Conservation (phyloP, 2,329 filamentous ascomycete genomes). For the Aspergillus fischeri region DNA sequence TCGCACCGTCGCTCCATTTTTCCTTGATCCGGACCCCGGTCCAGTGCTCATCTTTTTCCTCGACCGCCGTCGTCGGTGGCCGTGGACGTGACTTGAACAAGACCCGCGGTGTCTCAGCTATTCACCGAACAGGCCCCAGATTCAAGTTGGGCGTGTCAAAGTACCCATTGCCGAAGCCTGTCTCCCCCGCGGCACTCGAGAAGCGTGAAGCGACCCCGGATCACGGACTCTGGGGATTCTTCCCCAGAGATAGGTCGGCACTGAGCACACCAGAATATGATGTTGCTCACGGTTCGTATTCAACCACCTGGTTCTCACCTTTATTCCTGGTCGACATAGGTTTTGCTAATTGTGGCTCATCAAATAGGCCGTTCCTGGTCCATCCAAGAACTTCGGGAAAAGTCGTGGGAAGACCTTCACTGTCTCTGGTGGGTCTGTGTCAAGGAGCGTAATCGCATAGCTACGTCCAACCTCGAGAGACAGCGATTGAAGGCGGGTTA, state of each 20-base stretch:
- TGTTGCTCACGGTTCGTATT: constrained; percentile 58
- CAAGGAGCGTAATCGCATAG: constrained; percentile 83
- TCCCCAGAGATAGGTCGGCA: constrained; percentile 65
- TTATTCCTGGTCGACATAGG: not conserved
- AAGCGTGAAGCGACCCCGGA: constrained; percentile 57
- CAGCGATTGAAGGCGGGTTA: constrained; percentile 65
- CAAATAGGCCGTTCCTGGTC: constrained; percentile 69
- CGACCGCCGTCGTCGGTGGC: constrained; percentile 50
- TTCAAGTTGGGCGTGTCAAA: constrained; percentile 71
- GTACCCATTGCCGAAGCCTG: constrained; percentile 69
- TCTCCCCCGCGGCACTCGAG: constrained; percentile 50
- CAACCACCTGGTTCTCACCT: not conserved
- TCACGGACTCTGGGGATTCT: constrained; percentile 93
- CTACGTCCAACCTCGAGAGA: constrained; percentile 71
- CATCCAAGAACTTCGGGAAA: constrained; percentile 76
- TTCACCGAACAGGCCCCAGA: constrained; percentile 71
- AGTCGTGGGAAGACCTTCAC: constrained; percentile 93
- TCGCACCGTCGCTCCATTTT: constrained; percentile 41
- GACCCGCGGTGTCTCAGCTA: constrained; percentile 73
- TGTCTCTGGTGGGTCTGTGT: constrained; percentile 90
- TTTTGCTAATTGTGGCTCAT: constrained; percentile 11
- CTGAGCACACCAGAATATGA: constrained; percentile 70
- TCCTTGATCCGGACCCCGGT: constrained; percentile 26
- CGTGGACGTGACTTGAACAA: constrained; percentile 70
- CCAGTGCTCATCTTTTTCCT: constrained; percentile 45